Evolutionary conservation across 2,329 filamentous ascomycete genomes (phyloP).

Genomic region (Macrophomina tecta): DNA sequence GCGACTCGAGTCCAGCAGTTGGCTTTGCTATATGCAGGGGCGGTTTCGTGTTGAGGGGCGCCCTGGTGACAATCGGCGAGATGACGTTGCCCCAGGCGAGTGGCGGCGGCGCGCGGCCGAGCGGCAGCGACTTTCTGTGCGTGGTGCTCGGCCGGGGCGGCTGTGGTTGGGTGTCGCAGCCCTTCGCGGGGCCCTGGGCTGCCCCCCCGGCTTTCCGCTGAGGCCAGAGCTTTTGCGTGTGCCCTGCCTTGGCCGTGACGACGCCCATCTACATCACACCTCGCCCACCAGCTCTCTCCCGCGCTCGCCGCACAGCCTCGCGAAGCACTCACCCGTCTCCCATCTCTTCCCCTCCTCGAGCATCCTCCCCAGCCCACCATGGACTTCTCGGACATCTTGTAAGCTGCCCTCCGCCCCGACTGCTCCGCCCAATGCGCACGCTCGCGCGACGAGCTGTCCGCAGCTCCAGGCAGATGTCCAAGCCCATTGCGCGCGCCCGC

Average conservation of each 20-base stretch:
- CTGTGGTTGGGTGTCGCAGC: too few relatives aligned
- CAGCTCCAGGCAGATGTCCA: constrained; percentile 23
- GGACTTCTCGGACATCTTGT: constrained; percentile 95
- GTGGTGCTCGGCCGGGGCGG: too few relatives aligned
- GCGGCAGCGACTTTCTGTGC: neutral
- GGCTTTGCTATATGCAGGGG: neutral
- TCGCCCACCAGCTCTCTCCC: neutral
- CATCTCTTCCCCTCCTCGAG: neutral
- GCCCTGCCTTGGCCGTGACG: neutral
- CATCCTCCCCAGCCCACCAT: constrained; percentile 53
- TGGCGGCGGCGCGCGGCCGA: neutral
- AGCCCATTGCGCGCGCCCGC: neutral
- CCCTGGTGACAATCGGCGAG: too few relatives aligned
- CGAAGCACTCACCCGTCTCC: neutral
- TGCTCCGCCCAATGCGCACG: neutral
- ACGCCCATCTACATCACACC: neutral
- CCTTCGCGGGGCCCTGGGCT: too few relatives aligned
- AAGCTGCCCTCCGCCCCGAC: constrained; percentile 49
- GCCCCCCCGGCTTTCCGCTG: too few relatives aligned
- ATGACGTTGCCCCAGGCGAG: neutral
- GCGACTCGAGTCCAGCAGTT: neutral
- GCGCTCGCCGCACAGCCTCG: neutral
- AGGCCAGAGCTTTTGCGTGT: neutral
- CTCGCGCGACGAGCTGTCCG: constrained; percentile 14
- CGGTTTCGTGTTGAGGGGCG: neutral